Conservation (phyloP, 352 stramenopile genomes). For the Phytophthora fragariaefolia region DNA sequence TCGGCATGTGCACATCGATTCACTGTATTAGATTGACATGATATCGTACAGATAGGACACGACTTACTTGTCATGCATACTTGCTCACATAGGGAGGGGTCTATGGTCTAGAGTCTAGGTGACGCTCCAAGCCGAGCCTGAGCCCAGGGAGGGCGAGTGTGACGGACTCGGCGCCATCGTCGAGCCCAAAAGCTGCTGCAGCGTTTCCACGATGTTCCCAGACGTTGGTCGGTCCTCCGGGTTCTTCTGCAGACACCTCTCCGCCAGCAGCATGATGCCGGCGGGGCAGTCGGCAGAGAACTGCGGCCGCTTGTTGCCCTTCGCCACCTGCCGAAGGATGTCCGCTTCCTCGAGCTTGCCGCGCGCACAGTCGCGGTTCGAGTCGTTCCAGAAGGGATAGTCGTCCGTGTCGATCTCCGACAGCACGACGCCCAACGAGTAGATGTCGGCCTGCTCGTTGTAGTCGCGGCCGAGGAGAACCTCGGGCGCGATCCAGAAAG, state of each 20-base stretch:
- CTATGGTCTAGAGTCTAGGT: constrained; percentile 17
- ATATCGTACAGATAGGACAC: constrained; percentile 22
- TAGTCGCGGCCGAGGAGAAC: constrained; percentile 44
- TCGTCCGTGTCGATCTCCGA: constrained; percentile 53
- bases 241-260: constrained; percentile 46
- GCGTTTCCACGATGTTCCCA: constrained; percentile 35
- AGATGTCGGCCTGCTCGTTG: constrained; percentile 47
- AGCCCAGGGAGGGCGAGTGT: constrained; percentile 28
- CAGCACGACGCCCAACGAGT: constrained; percentile 50
- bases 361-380: constrained; percentile 22
- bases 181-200: constrained; percentile 28
- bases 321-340: constrained; percentile 42
- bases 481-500: constrained; percentile 47
- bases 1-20: not conserved
- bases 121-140: constrained; percentile 25
- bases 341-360: constrained; percentile 45
- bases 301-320: constrained; percentile 35
- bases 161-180: constrained; percentile 24
- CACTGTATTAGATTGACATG: not conserved
- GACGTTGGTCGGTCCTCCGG: constrained; percentile 41
- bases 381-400: constrained; percentile 47
- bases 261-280: constrained; percentile 41
- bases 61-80: too few species aligned
- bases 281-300: constrained; percentile 42
- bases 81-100: not conserved